Conservation (phyloP, 306 rosid species). For the Dryas alaskensis region DNA sequence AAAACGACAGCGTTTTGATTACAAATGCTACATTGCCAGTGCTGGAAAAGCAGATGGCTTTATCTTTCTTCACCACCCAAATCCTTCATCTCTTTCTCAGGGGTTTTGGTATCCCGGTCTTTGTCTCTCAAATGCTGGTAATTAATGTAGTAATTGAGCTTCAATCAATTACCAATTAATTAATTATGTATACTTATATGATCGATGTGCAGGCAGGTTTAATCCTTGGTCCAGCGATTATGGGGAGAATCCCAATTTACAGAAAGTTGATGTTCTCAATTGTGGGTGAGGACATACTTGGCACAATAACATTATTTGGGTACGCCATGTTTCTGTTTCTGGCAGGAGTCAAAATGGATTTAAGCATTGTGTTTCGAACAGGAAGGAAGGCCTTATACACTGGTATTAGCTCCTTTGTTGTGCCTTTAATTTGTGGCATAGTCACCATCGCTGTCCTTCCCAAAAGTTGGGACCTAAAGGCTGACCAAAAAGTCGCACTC, state of each 20-base stretch:
- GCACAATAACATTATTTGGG: neutral
- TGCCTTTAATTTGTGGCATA: neutral
- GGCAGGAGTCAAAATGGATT: constrained; percentile 7
- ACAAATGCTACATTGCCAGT: neutral
- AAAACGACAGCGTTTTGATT: too few species aligned
- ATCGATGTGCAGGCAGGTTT: neutral
- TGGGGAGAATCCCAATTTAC: neutral
- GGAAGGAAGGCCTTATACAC: constrained; percentile 16
- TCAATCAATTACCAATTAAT: too few species aligned
- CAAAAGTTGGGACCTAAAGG: too few species aligned
- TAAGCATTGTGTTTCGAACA: neutral
- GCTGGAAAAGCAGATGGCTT: neutral
- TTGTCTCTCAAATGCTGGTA: constrained; percentile 16
- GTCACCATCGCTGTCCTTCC: neutral
- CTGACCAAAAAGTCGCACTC: too few species aligned
- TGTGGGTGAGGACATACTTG: neutral
- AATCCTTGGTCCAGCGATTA: neutral
- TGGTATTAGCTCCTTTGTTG: neutral
- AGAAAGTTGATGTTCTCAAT: neutral
- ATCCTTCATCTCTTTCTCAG: neutral
- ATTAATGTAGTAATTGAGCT: too few species aligned
- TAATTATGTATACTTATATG: too few species aligned
- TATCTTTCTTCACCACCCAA: constrained; percentile 5
- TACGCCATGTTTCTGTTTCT: constrained; percentile 14
- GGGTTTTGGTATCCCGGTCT: neutral